Conservation (phyloP, 352 stramenopile genomes). For the Phytophthora sp. region DNA sequence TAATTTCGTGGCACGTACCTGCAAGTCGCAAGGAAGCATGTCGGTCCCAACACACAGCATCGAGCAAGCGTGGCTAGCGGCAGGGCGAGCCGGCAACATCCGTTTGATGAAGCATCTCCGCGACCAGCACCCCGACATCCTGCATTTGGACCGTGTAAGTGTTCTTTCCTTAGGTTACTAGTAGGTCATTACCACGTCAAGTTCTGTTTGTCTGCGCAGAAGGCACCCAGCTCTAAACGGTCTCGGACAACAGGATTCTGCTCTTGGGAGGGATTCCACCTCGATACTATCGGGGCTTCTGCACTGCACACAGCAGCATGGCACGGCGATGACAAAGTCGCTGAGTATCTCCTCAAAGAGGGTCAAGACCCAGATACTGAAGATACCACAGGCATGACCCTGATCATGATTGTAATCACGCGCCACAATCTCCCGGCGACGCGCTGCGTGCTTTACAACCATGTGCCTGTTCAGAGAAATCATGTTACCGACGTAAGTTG, state of each 20-base stretch:
- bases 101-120: constrained; percentile 10
- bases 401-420: constrained; percentile 21
- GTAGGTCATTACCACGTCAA: no score
- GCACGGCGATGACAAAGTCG: constrained; percentile 9
- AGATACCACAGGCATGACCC: constrained; percentile 18
- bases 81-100: constrained; percentile 4
- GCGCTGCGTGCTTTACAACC: constrained; percentile 20
- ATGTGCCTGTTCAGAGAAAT: constrained; percentile 17
- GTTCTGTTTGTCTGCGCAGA: no score
- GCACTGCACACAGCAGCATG: constrained; percentile 23
- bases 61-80: constrained; percentile 3
- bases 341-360: constrained; percentile 12
- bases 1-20: no score
- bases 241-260: background rate
- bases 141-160: constrained; percentile 4
- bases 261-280: constrained; percentile 20
- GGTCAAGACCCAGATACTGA: constrained; percentile 10
- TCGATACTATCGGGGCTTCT: constrained; percentile 14
- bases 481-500: constrained; percentile 22
- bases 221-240: background rate
- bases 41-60: no score
- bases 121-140: background rate
- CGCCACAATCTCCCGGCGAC: constrained; percentile 11
- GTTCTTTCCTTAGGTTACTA: background rate
- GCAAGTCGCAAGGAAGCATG: no score